Conservation (phyloP, 768 basidiomycete species). For the Mrakia blollopis region DNA sequence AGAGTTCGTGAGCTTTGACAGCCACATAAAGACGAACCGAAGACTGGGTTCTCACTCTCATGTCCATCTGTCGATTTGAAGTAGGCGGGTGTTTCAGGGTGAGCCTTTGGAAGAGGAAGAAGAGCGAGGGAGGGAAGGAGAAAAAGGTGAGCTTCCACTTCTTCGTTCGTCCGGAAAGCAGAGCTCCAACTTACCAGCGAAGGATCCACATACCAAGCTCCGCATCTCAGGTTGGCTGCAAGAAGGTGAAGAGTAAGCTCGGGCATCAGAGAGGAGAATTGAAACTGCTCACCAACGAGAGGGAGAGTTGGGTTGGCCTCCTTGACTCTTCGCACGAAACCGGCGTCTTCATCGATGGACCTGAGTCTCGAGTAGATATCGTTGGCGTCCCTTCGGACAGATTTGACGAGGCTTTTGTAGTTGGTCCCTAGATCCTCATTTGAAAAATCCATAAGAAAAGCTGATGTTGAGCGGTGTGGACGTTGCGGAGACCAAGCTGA, state of each 20-base stretch:
- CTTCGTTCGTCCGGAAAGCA: neutral
- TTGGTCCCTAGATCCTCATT: neutral
- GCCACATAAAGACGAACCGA: neutral
- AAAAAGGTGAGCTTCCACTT: slow-evolving; percentile 38
- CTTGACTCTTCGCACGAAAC: slow-evolving; percentile 60
- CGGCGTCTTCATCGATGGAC: slow-evolving; percentile 72
- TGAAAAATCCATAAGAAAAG: neutral
- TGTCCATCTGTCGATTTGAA: slow-evolving; percentile 92
- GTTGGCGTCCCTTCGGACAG: slow-evolving; percentile 60
- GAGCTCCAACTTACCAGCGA: slow-evolving; percentile 48
- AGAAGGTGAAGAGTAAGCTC: too few species aligned
- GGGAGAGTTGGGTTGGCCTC: slow-evolving; percentile 33
- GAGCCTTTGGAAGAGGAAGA: slow-evolving; percentile 33
- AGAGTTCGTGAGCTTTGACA: neutral
- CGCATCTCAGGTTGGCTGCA: slow-evolving; percentile 84
- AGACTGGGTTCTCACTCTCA: slow-evolving; percentile 40
- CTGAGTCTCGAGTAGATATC: slow-evolving; percentile 84
- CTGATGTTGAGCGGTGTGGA: neutral
- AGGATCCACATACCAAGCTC: slow-evolving; percentile 87
- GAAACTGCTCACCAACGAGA: slow-evolving; percentile 19
- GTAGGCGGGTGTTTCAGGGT: slow-evolving; percentile 53
- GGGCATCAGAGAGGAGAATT: too few species aligned
- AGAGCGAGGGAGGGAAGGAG: slow-evolving; percentile 2
- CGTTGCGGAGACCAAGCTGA: too few species aligned
- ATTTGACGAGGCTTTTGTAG: slow-evolving; percentile 10